Percentiles rank a stretch among this genome's conserved stretches.
Conservation (phyloP, 1,284 basidiomycete genomes). For the Stygiomarasmius scandens region DNA sequence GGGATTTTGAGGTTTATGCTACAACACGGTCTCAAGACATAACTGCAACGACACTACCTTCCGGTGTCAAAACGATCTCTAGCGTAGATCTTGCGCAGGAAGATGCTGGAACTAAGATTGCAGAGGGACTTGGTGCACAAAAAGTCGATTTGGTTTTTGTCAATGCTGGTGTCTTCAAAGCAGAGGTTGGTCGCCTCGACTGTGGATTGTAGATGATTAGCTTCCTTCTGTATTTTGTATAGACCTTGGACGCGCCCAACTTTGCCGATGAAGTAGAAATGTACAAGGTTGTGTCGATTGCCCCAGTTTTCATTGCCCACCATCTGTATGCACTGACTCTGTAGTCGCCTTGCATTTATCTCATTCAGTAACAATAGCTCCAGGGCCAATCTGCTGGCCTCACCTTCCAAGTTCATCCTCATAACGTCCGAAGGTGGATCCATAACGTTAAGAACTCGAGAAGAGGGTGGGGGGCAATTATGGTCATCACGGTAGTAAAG, state of each 20-base stretch:
- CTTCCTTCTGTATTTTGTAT: not conserved
- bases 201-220: no score
- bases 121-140: constrained; percentile 31
- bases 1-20: constrained; percentile 36
- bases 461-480: constrained; percentile 51
- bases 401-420: constrained; percentile 39
- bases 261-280: constrained; percentile 44
- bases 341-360: not conserved
- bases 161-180: constrained; percentile 43
- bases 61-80: constrained; percentile 36
- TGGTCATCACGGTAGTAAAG: constrained; percentile 52
- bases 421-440: constrained; percentile 51
- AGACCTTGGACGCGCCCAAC: constrained; percentile 40
- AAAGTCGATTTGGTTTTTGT: constrained; percentile 40
- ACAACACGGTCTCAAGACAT: constrained; percentile 34
- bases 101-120: constrained; percentile 37
- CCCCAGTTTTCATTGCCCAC: constrained; percentile 39
- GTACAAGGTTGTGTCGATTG: constrained; percentile 49
- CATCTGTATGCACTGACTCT: constrained; percentile 27
- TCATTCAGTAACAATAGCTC: constrained; percentile 7
- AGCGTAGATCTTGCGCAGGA: constrained; percentile 39
- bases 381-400: constrained; percentile 18
- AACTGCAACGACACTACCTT: constrained; percentile 27
- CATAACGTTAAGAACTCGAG: constrained; percentile 42
- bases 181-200: constrained; percentile 33